Evolutionary conservation across 139 green algal species (phyloP), one percentile per base, ranked within the genome.

Genomic region (Tetradesmus lagerheimii): DNA sequence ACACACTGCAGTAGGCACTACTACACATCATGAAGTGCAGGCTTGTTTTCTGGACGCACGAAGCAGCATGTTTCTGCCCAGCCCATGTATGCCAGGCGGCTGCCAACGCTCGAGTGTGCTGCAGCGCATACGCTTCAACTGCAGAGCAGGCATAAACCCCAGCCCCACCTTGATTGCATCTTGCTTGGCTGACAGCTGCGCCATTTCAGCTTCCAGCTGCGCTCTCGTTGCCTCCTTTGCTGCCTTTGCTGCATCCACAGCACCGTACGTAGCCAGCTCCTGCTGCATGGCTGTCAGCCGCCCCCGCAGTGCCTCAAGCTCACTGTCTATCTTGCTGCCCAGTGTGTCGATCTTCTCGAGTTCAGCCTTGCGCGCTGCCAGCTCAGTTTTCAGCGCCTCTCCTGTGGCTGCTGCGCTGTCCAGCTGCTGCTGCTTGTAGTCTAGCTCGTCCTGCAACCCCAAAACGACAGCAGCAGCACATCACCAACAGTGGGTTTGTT

Each of bases 371-470:
- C 89, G 79, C 25, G 88, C 43, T 9, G 67, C 27, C 39, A 92
- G 74, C 88, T 93, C 87, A 62, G 76, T 47, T 34, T 83, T 77
- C 29, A 90, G 47, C 15, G 37, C 80, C 50, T 89, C 86, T 23
- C 62, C n/a, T 14, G 86, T 93, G 35, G 35, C 80, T 50, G 82
- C 41, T 66, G 90, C 87, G 78, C 92, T 93, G 38, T 90, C 62
- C 62, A 93, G 50, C 85, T 93, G 89, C 85, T 91, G 66, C 91
- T 95, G 93, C 90, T 96, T 96, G 91, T 96, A 96, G 85, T 95
- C 91, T 27, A 96, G 94, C 94, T 96, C 94, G 43, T 94, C 92
- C 89, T 96, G 92, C 82, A 8, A 14, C 31, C 16, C n/a, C 41
- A 53, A 37, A 6, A 29, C 29, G 25, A 29, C 3, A 39, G 45